Evolutionary conservation across 495 filamentous ascomycete genomes (phyloP), one percentile per base, ranked within the genome.

Genomic region (Aspergillus leporis): DNA sequence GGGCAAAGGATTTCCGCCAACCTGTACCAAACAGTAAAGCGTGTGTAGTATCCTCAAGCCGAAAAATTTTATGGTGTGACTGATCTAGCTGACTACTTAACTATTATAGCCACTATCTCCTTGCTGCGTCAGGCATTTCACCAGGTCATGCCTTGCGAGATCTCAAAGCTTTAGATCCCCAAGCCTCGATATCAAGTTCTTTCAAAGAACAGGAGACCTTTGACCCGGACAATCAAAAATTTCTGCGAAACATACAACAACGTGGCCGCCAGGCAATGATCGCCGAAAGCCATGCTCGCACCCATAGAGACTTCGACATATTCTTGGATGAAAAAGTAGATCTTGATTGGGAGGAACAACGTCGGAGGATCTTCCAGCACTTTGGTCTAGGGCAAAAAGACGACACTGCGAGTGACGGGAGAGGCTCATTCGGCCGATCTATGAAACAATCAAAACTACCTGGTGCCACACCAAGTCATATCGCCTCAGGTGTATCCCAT

Each of bases 261-360:
- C 92, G 95, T 72, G 93, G 91, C 31, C 93, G 93, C 3, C 79
- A 95, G 55, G 92, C 87, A 64, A 93, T 96, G 84, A 91, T 97
- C 56, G 82, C 88, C 19, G 92, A 98, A 64, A 90, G 92, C 21
- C 80, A 97, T 60, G 85, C 92, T 63, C 85, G 92, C 55, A 91
- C 92, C 14, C 87, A 91, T 41, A 85, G 85, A 18, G 93, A 97
- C 66, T 98, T 99, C 62, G 92, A 99, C 68, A 71, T 81, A 40
- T 97, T 95, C 70, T 75, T 99, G 46, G 94, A 97, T 68, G 92
- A 96, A 62, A 93, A 94, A 67, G 87, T 97, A 7, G 90, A 91
- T 8, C 87, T 94, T 78, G 90, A 97, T 70, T 98, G 93, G 93
- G 92, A 98, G 55, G 85, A 87, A 6, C 94, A 98, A 74, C 87